Base-by-base conservation (phyloP, 371 early-diverging fungal species). In the Nematocida sp. region DNA sequence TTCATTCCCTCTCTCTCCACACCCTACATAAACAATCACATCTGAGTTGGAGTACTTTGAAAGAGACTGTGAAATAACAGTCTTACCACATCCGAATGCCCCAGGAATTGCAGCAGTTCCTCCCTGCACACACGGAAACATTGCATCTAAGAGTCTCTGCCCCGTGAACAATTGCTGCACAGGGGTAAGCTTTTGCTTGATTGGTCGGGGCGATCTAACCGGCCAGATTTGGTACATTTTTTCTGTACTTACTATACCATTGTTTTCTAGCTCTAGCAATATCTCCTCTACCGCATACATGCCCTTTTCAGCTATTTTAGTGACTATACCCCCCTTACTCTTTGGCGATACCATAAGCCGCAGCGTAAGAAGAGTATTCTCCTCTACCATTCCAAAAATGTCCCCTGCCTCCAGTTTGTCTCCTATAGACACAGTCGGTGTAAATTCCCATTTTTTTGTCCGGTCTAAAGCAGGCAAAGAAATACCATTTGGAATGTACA, bases 81-180 rank as follows among this genome's bases (percentile, higher is more conserved):
- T 99, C 90, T 99, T 99, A 69, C 99, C 99, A 89, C 99, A 99
- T 52, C 99, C 99, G 88, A 99, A 99, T 69, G 99, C 99, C 73
- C 99, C 99, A 15, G 99, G 99, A 89, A 99, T 96, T 50, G 98
- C 98, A 4, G 97, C 96, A 15, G 99, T 99, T 74, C 99, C 99
- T 82, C 99, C 99, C 89, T 97, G 97, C 5, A 97, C 98, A 90
- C 97, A 97, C 88, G 99, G 99, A 91, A 99, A 99, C 27, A 99
- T 91, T 40, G 95, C 92, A 84, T 99, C 99, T 83, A 99, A 89
- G 18, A 99, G 96, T 87, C 99, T 92, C 88, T 98, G 98, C 62
- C 99, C 99, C 52, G 98, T 98, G 84, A 98, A 90, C 67, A 99
- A 89, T 60, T 97, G 99, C 87, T 93, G 89, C 86, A 94, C 93